Evolutionary conservation across 1,284 basidiomycete genomes (phyloP), one percentile per base, ranked within the genome.

Genomic region (Sanghuangporus sanghuang): DNA sequence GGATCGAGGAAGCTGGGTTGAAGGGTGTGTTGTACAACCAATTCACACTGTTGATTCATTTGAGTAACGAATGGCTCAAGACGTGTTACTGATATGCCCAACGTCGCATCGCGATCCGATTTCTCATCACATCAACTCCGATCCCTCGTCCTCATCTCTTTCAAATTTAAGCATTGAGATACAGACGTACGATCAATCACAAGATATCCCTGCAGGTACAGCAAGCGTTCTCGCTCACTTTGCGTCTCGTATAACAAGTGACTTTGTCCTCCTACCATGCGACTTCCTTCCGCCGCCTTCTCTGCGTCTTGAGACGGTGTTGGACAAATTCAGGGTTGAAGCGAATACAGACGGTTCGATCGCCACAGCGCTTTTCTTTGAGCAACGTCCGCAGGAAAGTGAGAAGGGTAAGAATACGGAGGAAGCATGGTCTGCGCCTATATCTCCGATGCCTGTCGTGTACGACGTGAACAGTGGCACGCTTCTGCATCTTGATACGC

Each of bases 241-340:
- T 70, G 79, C 89, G 2, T 75, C 71, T 57, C 85, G 86, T 56
- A 91, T 93, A 64, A 78, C 81, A 63, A 83, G 86, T 70, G 95
- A 97, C 74, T 95, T 97, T 73, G 83, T 97, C 48, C 75, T 98
- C n/a, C 81, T 96, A 1, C 91, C 95, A 1, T 96, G 94, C 73
- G 95, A 98, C 75, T 90, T 97, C 61, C 82, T 95, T 18, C 87
- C 94, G 9, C 89, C 93, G 0, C 79, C 86, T 0, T 77, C 83
- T 0, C 80, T 96, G 32, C 80, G 90, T 6, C 81, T 98, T 21
- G 82, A 83, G 36, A 78, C 77, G 0, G 75, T 97, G 0, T 78
- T 97, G 40, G 89, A 97, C 75, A 89, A 87, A 70, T 96, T 96
- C 74, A 84, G 95, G 39, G 80, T 84, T 2, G 84, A 92, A 73